Evolutionary conservation across 805 yeast genomes (phyloP), one percentile per base, ranked within the genome.

Genomic region (Candida ascalaphidarum): DNA sequence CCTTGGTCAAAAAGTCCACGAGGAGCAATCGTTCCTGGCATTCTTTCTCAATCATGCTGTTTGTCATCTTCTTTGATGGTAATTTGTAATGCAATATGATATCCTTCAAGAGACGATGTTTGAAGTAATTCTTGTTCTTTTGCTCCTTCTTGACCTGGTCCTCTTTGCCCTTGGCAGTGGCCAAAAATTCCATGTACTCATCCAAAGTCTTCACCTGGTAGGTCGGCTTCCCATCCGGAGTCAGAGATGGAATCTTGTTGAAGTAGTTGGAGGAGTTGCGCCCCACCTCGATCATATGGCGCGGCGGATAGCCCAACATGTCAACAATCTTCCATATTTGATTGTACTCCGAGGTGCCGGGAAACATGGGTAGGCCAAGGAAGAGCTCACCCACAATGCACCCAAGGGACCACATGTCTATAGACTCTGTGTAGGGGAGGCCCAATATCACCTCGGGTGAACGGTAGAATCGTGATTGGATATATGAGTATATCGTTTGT

Each of bases 381-480:
- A 81, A 88, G 26, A 89, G 59, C 52, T 92, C 99, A 2, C 92
- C 94, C 19, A 85, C 74, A 28, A 92, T 84, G 49, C 96, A 82
- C 0, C 95, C 98, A 24, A 88, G 60, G 0, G 97, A 89, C 99
- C 99, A 92, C 76, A 89, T 85, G 51, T 89, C 98, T 29, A 92
- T 89, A 5, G 95, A 76, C 7, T 94, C 74, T 1, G 95, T 81
- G 48, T 92, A 89, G 4, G 95, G 95, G 24, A 89, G 62, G 0
- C 98, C 97, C 13, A 89, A 58, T 3, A 92, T 74, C 13, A 89
- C 95, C 52, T 89, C 98, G 0, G 98, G 98, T 2, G 95, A 82
- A 37, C 98, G 68, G 57, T 89, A 89, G 46, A 88, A 88, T 34
- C 97, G 63, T 4, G 95, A 82, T 53, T 88, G 97, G 39, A 88